phyloP scores from a whole-genome alignment of 495 filamentous ascomycete species.

The Hypomontagnella submonticulosa region DNA sequence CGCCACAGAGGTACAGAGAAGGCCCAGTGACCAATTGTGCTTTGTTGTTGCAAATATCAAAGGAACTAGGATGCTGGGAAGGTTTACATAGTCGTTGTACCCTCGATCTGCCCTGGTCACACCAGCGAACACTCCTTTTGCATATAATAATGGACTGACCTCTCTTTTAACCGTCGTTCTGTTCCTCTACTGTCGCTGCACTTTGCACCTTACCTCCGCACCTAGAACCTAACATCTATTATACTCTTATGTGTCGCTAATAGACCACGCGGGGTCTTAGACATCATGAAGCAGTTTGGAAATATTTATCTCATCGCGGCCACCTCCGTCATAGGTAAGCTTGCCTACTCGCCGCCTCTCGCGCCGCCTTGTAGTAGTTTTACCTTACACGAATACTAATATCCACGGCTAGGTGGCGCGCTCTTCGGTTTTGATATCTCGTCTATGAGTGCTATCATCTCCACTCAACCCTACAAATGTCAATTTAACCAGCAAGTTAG shows the following conservation, averaged over 20 bases:
- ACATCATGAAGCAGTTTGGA: slow-evolving; percentile 64
- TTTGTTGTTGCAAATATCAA: slow-evolving; percentile 40
- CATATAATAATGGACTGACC: slow-evolving; percentile 41
- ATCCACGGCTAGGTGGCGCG: slow-evolving; percentile 68
- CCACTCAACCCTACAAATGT: slow-evolving; percentile 68
- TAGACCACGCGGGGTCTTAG: slow-evolving; percentile 44
- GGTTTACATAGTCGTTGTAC: slow-evolving; percentile 8
- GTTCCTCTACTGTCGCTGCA: slow-evolving; percentile 8
- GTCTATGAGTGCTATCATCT: slow-evolving; percentile 83
- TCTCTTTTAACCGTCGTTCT: slow-evolving; percentile 17
- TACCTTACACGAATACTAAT: slow-evolving; percentile 27
- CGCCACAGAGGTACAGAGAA: slow-evolving; percentile 22
- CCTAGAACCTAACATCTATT: slow-evolving; percentile 8
- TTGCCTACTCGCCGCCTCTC: slow-evolving; percentile 1
- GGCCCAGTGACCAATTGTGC: slow-evolving; percentile 40
- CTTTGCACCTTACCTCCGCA: slow-evolving; percentile 16
- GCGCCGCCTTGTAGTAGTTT: neutral
- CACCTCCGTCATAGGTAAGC: slow-evolving; percentile 71
- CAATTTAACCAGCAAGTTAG: slow-evolving; percentile 68
- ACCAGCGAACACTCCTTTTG: slow-evolving; percentile 18
- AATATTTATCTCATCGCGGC: slow-evolving; percentile 81
- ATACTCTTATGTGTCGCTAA: slow-evolving; percentile 31
- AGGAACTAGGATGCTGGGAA: slow-evolving; percentile 23
- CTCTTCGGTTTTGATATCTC: slow-evolving; percentile 87
- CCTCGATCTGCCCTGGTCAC: slow-evolving; percentile 16